These are phyloP conservation scores for Biscogniauxia mediterranea DNA, from an alignment of 2,329 filamentous ascomycete genomes.

Conservation along the genomic window DNA sequence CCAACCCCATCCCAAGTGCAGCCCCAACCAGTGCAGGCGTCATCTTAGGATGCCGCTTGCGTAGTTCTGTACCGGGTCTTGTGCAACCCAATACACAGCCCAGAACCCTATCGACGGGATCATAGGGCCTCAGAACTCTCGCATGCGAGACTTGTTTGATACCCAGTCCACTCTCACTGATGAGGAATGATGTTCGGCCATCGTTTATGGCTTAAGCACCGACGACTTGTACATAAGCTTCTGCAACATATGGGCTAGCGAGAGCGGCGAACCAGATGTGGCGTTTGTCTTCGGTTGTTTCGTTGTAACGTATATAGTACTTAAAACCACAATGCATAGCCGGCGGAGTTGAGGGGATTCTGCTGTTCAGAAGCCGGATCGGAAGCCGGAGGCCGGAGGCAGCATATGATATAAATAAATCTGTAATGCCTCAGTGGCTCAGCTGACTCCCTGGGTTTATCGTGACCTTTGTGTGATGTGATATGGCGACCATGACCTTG, in stretches of 20 bases:
- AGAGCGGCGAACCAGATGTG: slow-evolving; percentile 9
- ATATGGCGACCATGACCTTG: not conserved
- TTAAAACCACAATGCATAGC: slow-evolving; percentile 26
- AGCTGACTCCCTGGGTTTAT: not conserved
- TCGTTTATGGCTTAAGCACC: slow-evolving; percentile 7
- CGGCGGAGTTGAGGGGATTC: slow-evolving; percentile 18
- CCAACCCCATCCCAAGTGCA: slow-evolving; percentile 15
- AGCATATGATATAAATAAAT: slow-evolving; percentile 17
- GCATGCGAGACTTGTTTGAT: slow-evolving; percentile 16
- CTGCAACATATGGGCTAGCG: slow-evolving; percentile 14
- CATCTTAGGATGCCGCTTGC: not conserved
- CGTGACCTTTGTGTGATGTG: not conserved
- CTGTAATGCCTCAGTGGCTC: not conserved
- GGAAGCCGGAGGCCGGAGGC: slow-evolving; percentile 4
- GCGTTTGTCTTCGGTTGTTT: slow-evolving; percentile 11
- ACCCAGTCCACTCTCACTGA: slow-evolving; percentile 13
- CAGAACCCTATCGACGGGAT: not conserved
- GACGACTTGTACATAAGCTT: slow-evolving; percentile 27
- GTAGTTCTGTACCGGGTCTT: not conserved
- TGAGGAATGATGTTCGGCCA: slow-evolving; percentile 3
- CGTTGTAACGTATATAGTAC: slow-evolving; percentile 27
- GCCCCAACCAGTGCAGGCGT: slow-evolving; percentile 7
- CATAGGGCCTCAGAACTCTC: slow-evolving; percentile 1
- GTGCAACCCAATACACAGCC: not conserved
- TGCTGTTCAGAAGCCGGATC: slow-evolving; percentile 5